Conservation (phyloP, 495 filamentous ascomycete genomes). For the Durotheca rogersii region DNA sequence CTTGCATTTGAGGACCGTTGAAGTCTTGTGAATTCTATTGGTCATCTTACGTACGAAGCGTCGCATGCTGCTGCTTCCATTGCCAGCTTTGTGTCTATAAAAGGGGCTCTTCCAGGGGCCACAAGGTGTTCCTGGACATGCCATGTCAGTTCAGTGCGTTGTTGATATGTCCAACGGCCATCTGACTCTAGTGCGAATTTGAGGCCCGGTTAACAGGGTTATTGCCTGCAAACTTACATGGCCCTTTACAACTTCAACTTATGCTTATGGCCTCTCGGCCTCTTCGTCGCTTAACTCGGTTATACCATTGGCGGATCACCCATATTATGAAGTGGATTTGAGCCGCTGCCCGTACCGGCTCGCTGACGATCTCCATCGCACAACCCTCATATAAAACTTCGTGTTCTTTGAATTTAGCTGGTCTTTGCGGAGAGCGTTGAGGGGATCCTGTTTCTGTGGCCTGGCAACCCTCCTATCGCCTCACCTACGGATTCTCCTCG, state of each 20-base stretch:
- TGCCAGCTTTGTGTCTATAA: neutral
- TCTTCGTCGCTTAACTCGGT: neutral
- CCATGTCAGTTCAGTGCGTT: neutral
- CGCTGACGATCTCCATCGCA: no score
- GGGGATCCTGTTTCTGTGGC: no score
- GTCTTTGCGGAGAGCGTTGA: no score
- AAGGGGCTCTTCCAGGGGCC: neutral
- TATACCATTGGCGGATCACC: neutral
- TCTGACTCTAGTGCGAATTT: neutral
- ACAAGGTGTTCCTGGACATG: neutral
- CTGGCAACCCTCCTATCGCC: no score
- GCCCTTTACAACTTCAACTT: neutral
- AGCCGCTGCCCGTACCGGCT: no score
- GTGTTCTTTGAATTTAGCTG: conserved; percentile 12
- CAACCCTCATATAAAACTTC: no score
- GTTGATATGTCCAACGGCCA: neutral
- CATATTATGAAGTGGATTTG: conserved; percentile 7
- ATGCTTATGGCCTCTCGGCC: conserved; percentile 2
- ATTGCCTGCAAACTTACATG: neutral
- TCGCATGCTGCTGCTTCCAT: conserved; percentile 6
- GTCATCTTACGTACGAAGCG: conserved; percentile 9
- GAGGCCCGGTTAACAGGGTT: neutral
- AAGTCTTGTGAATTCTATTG: no score
- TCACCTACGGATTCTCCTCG: no score
- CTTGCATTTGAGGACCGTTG: no score